Conservation (phyloP, 2,329 filamentous ascomycete genomes). For the Colletotrichum phormii region DNA sequence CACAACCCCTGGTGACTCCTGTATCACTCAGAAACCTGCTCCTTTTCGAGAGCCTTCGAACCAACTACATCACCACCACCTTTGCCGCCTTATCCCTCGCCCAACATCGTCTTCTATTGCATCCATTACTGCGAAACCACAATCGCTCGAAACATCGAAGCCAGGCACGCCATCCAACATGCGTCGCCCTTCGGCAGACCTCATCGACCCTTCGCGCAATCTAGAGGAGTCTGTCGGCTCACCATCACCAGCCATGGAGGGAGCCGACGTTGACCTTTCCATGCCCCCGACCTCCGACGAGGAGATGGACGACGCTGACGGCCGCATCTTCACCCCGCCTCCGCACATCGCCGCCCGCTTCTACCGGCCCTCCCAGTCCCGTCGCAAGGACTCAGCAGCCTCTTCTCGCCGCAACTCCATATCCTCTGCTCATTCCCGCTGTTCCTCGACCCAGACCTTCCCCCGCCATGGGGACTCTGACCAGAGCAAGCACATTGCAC, state of each 20-base stretch:
- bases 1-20: background rate
- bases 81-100: background rate
- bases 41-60: background rate
- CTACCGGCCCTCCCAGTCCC: constrained; percentile 73
- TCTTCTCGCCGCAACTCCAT: constrained; percentile 85
- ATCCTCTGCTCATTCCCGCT: constrained; percentile 79
- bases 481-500: constrained; percentile 82
- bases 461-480: constrained; percentile 60
- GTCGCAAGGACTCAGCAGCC: constrained; percentile 80
- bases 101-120: background rate
- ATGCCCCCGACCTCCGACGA: constrained; percentile 50
- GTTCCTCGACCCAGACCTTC: constrained; percentile 69
- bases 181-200: constrained; percentile 55
- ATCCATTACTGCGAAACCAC: constrained; percentile 12
- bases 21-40: background rate
- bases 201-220: constrained; percentile 55
- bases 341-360: constrained; percentile 84
- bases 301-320: constrained; percentile 49
- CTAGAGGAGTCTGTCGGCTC: constrained; percentile 49
- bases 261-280: constrained; percentile 49
- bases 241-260: constrained; percentile 43
- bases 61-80: background rate
- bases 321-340: constrained; percentile 69
- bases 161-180: constrained; percentile 45
- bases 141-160: constrained; percentile 17